Base-by-base conservation (phyloP, 148 eudicot species). In the Rhododendron henanense region DNA sequence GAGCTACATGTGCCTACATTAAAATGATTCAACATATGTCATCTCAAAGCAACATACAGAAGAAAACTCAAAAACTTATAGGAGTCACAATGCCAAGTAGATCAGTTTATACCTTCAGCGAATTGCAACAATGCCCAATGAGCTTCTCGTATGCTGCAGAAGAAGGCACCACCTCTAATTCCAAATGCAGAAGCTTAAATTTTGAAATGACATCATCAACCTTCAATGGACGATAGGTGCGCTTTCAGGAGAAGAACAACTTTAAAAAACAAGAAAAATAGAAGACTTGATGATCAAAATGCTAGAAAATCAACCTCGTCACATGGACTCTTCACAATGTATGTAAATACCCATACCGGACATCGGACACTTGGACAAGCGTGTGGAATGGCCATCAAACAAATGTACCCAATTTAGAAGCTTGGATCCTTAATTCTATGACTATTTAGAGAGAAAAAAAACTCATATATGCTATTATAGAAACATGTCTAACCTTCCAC, bases 81-180 rank as follows among this genome's bases (percentile, higher is more conserved):
- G 11, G 47, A 78, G 35, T 35, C 28, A 78, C 14, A 86, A 81
- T 11, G 53, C 47, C 75, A 41, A 65, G 39, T 16, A 77, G 15
- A 50, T 57, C 53, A 84, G 25, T 55, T 83, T 88, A 86, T 90
- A 94, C 99, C 96, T 94, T 92, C 85, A 69, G 87, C 31, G 90
- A 89, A 83, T 88, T 86, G 87, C 94, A 94, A 88, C 91, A 94
- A 84, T 89, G 85, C 83, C 45, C 82, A 83, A 95, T 92, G 81
- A 97, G 93, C 91, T 89, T 95, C 93, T 91, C 93, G 86, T 92
- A 95, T 82, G 95, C 92, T 65, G 73, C 77, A 65, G 95, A 88
- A 51, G 91, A 87, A 82, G 97, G 94, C 71, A 78, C 73, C 90
- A 95, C 86, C 91, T 93, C 96, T 88, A 93, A 83, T 87, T 90